phyloP scores from a whole-genome alignment of 805 yeast species.

The Candida arabinofermentans region DNA sequence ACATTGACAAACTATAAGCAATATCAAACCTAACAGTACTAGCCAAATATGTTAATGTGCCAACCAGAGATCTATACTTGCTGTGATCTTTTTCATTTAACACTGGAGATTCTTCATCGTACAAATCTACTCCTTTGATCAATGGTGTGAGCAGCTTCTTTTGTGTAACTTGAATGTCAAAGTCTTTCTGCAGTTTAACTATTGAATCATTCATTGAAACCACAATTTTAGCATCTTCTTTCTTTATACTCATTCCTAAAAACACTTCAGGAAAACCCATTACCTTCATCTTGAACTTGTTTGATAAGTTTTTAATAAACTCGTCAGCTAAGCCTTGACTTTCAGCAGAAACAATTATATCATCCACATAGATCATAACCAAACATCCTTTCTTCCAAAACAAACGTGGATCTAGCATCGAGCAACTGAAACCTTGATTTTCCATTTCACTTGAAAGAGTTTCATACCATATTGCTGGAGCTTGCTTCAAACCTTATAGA shows the following conservation, averaged over 20 bases:
- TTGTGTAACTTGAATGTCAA: background rate
- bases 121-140: background rate
- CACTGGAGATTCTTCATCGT: background rate
- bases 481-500: background rate
- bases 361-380: too few species aligned
- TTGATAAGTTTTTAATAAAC: too few species aligned
- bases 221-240: too few species aligned
- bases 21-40: background rate
- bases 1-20: too few species aligned
- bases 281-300: too few species aligned
- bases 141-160: background rate
- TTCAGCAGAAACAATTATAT: too few species aligned
- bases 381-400: background rate
- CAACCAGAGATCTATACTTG: background rate
- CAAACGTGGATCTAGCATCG: background rate
- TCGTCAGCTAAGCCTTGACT: too few species aligned
- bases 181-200: slow-evolving; percentile 17
- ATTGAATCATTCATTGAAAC: too few species aligned
- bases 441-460: background rate
- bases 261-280: too few species aligned
- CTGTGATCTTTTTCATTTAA: background rate
- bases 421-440: background rate
- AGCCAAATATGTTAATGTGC: background rate
- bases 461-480: background rate
- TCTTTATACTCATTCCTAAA: too few species aligned